A percentile compares a stretch with the other conserved stretches of the same genome.
These are phyloP conservation scores for Spencermartinsiella ligniputridi DNA, from an alignment of 1,139 yeast species.

Conservation along the genomic window DNA sequence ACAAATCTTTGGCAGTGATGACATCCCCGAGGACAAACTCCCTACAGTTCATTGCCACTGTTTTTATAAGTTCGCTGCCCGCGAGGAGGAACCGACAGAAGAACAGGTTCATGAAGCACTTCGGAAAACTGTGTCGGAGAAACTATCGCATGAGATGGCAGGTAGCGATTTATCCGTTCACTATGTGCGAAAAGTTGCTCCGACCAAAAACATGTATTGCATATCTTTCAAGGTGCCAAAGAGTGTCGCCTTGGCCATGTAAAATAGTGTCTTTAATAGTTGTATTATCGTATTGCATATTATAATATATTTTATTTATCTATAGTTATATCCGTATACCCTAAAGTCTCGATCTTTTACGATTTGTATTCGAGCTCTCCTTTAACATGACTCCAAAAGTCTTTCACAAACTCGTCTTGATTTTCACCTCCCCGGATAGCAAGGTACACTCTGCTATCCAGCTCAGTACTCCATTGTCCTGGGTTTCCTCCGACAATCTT, in stretches of 20 bases:
- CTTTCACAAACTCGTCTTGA: conserved; percentile 43
- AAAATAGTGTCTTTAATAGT: not conserved
- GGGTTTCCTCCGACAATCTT: conserved; percentile 48
- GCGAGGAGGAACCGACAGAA: conserved; percentile 64
- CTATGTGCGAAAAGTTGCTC: conserved; percentile 88
- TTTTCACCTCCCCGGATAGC: conserved; percentile 51
- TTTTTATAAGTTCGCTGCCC: conserved; percentile 77
- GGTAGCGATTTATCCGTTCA: conserved; percentile 54
- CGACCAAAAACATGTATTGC: conserved; percentile 95
- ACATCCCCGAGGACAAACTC: conserved; percentile 29
- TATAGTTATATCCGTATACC: not conserved
- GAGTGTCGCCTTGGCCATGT: conserved; percentile 51
- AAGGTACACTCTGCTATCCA: conserved; percentile 48
- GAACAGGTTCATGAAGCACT: conserved; percentile 63
- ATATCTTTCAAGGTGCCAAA: conserved; percentile 73
- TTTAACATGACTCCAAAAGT: conserved; percentile 46
- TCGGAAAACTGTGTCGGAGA: conserved; percentile 51
- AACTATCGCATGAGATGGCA: conserved; percentile 49
- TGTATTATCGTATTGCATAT: not conserved
- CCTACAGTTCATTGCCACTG: conserved; percentile 89
- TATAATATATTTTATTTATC: not conserved
- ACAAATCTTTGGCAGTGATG: conserved; percentile 27
- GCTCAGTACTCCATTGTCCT: conserved; percentile 43
- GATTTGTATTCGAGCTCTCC: conserved; percentile 40
- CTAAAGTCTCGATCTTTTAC: not conserved